Percentiles rank a stretch among this genome's conserved stretches.
Evolutionary conservation across 1,284 basidiomycete genomes (phyloP).

Genomic region (Ustilago shanxiensis): DNA sequence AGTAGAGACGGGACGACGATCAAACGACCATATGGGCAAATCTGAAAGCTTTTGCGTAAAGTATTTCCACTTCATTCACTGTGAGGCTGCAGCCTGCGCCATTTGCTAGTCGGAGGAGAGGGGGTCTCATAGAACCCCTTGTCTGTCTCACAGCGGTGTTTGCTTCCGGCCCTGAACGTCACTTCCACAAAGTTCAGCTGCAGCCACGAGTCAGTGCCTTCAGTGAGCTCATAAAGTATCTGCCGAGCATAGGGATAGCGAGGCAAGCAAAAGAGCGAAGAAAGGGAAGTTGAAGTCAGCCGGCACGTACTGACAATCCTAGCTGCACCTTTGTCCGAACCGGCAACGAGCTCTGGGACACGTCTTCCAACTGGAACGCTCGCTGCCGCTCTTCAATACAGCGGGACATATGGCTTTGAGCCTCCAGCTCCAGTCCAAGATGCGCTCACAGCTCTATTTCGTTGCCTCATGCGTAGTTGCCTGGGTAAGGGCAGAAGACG

Average conservation of each 20-base stretch:
- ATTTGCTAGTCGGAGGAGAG: background rate
- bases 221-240: background rate
- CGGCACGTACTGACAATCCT: constrained; percentile 7
- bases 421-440: background rate
- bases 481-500: background rate
- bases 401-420: background rate
- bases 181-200: background rate
- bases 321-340: background rate
- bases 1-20: constrained; percentile 1
- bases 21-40: constrained; percentile 18
- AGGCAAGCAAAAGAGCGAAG: background rate
- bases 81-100: background rate
- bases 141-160: constrained; percentile 24
- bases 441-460: background rate
- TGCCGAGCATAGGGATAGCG: background rate
- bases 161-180: constrained; percentile 2
- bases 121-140: background rate
- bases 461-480: background rate
- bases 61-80: background rate
- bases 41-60: background rate
- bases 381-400: background rate
- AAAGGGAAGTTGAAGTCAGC: constrained; percentile 24
- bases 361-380: background rate
- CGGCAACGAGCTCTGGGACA: background rate
- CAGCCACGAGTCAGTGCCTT: background rate